These are phyloP conservation scores for Alternaria gaisen DNA, from an alignment of 2,329 filamentous ascomycete genomes.

Conservation along the genomic window DNA sequence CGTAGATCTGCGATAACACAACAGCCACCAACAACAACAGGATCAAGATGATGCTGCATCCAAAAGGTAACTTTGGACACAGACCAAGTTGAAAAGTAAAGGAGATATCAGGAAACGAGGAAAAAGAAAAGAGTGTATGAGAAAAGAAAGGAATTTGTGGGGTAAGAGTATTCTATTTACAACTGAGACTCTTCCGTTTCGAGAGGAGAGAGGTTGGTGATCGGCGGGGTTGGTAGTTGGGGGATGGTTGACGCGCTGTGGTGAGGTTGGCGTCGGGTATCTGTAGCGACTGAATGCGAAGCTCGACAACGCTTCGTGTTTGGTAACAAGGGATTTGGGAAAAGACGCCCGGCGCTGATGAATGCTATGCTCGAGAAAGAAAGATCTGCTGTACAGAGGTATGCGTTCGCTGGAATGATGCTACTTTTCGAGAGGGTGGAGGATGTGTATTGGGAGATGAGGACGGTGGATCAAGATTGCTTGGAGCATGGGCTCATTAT, in stretches of 20 bases:
- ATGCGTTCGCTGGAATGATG: conserved; percentile 32
- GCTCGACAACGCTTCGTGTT: conserved; percentile 22
- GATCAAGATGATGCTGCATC: neutral
- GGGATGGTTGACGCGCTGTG: conserved; percentile 13
- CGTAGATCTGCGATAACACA: conserved; percentile 5
- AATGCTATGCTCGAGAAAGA: conserved; percentile 38
- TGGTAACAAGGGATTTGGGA: conserved; percentile 6
- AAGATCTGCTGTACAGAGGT: conserved; percentile 26
- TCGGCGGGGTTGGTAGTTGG: neutral
- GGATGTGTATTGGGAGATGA: conserved; percentile 19
- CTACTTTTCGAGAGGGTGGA: conserved; percentile 29
- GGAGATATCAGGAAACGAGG: conserved; percentile 8
- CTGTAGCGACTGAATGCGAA: conserved; percentile 47
- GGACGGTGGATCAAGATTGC: conserved; percentile 1
- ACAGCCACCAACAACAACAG: neutral
- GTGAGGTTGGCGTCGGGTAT: conserved; percentile 44
- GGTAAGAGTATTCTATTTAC: conserved; percentile 5
- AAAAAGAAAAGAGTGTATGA: neutral
- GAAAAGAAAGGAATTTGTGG: conserved; percentile 9
- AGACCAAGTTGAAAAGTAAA: conserved; percentile 13
- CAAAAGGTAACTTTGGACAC: conserved; percentile 8
- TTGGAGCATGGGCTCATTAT: conserved; percentile 18
- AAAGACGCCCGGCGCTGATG: conserved; percentile 40
- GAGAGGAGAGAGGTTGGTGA: conserved; percentile 2
- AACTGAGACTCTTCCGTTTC: neutral